Conservation (phyloP, 768 basidiomycete species). For the Xerocomus brunneocitrinus region DNA sequence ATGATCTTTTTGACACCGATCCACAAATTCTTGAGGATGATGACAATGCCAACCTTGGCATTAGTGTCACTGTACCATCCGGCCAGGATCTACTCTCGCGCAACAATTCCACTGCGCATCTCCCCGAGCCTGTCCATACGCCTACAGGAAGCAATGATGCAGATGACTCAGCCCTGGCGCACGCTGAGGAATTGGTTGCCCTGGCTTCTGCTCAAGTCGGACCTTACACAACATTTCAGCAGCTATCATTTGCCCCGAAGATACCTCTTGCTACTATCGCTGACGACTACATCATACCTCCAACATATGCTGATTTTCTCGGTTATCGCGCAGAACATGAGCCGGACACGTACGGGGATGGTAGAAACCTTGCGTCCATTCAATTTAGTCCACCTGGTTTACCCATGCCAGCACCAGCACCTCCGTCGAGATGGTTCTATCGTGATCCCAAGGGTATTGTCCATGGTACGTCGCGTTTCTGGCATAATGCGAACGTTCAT, state of each 20-base stretch:
- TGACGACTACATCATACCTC: conserved; percentile 88
- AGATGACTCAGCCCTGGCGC: conserved; percentile 36
- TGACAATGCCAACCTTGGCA: conserved; percentile 56
- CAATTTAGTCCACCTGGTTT: conserved; percentile 80
- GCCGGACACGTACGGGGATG: conserved; percentile 43
- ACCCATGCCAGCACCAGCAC: conserved; percentile 61
- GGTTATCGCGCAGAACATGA: conserved; percentile 65
- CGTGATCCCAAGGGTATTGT: conserved; percentile 76
- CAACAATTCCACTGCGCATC: conserved; percentile 25
- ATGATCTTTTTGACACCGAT: conserved; percentile 41
- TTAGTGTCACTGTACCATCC: conserved; percentile 54
- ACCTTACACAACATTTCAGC: conserved; percentile 90
- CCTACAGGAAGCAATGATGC: conserved; percentile 28
- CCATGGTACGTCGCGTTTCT: conserved; percentile 52
- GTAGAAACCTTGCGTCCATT: conserved; percentile 49
- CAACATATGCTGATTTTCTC: conserved; percentile 78
- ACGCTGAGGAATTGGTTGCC: conserved; percentile 63
- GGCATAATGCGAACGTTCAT: conserved; percentile 1
- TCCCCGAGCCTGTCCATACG: conserved; percentile 19
- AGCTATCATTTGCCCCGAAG: conserved; percentile 77
- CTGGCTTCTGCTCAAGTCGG: conserved; percentile 70
- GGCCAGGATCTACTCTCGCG: conserved; percentile 32
- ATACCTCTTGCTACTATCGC: conserved; percentile 88
- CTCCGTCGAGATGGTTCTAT: conserved; percentile 78
- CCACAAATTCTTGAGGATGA: conserved; percentile 45